Percentiles rank a stretch among this genome's conserved stretches.
Conservation (phyloP, 2,329 filamentous ascomycete species). For the Diaporthe sp. region DNA sequence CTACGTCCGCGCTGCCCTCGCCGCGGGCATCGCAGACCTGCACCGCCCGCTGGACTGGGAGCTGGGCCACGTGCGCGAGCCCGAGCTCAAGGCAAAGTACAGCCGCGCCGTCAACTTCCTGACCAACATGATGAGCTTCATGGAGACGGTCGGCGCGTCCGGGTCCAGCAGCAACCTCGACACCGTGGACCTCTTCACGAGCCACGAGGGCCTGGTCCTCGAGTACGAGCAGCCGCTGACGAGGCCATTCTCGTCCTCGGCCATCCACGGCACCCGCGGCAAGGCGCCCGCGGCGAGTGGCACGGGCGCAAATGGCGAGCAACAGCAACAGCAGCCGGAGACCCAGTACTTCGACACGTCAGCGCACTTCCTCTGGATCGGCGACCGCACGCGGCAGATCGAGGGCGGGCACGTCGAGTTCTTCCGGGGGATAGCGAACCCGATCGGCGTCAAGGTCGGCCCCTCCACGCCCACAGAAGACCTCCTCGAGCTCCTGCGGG, state of each 20-base stretch:
- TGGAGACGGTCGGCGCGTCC: constrained; percentile 92
- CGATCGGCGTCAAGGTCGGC: constrained; percentile 96
- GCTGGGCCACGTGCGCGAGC: constrained; percentile 90
- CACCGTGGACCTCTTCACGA: constrained; percentile 95
- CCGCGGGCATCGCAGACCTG: constrained; percentile 92
- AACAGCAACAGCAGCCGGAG: constrained; percentile 47
- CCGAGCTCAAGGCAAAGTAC: constrained; percentile 88
- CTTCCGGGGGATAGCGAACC: constrained; percentile 96
- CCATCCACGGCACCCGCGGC: constrained; percentile 43
- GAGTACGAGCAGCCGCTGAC: constrained; percentile 95
- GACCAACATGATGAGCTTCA: constrained; percentile 92
- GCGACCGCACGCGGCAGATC: constrained; percentile 93
- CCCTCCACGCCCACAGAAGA: constrained; percentile 85
- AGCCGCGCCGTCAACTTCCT: constrained; percentile 86
- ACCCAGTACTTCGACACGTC: constrained; percentile 93
- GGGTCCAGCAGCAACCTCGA: constrained; percentile 82
- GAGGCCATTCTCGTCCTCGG: constrained; percentile 71
- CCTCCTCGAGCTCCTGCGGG: constrained; percentile 83
- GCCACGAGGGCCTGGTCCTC: constrained; percentile 92
- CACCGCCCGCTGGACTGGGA: constrained; percentile 96
- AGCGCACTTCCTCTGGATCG: constrained; percentile 98
- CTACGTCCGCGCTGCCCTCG: constrained; percentile 86
- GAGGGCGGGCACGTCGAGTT: constrained; percentile 97
- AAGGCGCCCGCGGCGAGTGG: constrained; percentile 47
- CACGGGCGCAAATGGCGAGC: constrained; percentile 42